phyloP scores from a whole-genome alignment of 2,329 filamentous ascomycete genomes.

The Onygenales sp. region DNA sequence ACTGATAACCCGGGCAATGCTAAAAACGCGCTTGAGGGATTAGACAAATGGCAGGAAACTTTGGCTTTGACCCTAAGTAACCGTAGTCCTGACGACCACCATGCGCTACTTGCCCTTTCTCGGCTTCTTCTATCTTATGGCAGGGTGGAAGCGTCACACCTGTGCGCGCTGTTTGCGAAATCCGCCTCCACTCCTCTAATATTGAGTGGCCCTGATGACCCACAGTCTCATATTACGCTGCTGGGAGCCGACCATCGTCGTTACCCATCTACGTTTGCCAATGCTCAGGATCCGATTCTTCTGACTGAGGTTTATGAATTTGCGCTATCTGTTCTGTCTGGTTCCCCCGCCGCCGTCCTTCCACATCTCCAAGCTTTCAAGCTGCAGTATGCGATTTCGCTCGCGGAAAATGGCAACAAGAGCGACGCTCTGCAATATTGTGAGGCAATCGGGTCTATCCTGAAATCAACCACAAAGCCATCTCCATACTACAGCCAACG shows the following conservation, averaged over 20 bases:
- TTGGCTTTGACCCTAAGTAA: slow-evolving; percentile 79
- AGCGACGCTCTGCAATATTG: slow-evolving; percentile 86
- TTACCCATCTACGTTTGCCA: slow-evolving; percentile 60
- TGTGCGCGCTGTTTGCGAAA: slow-evolving; percentile 84
- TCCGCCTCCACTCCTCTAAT: slow-evolving; percentile 43
- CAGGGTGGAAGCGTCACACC: slow-evolving; percentile 81
- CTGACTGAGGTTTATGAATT: slow-evolving; percentile 97
- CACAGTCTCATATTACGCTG: slow-evolving; percentile 67
- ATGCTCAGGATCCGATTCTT: slow-evolving; percentile 76
- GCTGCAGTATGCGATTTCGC: slow-evolving; percentile 70
- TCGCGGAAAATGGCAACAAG: slow-evolving; percentile 75
- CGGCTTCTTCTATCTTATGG: slow-evolving; percentile 77
- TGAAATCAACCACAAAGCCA: slow-evolving; percentile 69
- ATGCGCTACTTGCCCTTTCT: slow-evolving; percentile 70
- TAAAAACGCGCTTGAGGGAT: slow-evolving; percentile 68
- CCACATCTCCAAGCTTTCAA: slow-evolving; percentile 89
- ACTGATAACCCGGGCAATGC: slow-evolving; percentile 46
- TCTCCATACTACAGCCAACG: slow-evolving; percentile 77
- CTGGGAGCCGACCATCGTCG: slow-evolving; percentile 74
- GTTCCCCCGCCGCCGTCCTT: slow-evolving; percentile 47
- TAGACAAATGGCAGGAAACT: slow-evolving; percentile 93
- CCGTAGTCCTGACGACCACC: slow-evolving; percentile 67
- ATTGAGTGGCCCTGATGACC: slow-evolving; percentile 77
- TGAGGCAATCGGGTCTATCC: slow-evolving; percentile 66
- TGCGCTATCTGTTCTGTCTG: slow-evolving; percentile 61